A percentile compares a stretch with the other conserved stretches of the same genome.
These are phyloP conservation scores for Penicillium sp. DNA, from an alignment of 2,329 filamentous ascomycete genomes.

Conservation along the genomic window DNA sequence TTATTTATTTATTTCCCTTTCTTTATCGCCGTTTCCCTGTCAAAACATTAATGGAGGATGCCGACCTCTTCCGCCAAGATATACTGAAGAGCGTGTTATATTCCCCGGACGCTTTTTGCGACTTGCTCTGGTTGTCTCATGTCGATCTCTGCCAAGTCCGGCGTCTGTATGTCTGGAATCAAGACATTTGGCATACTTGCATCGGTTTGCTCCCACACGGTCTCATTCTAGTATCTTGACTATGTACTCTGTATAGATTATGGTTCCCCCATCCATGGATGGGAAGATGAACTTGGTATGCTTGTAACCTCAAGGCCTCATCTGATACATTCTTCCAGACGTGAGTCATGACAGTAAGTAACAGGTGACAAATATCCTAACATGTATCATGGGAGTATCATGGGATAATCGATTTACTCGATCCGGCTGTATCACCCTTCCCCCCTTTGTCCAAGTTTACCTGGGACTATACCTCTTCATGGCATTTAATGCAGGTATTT, in stretches of 20 bases:
- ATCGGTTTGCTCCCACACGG: slow-evolving; percentile 13
- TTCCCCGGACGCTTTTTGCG: slow-evolving; percentile 17
- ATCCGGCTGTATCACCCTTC: slow-evolving; percentile 31
- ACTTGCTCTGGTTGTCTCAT: slow-evolving; percentile 1
- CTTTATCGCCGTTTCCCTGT: background rate
- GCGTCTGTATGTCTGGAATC: background rate
- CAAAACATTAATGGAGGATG: background rate
- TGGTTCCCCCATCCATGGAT: slow-evolving; percentile 7
- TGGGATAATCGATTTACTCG: slow-evolving; percentile 17
- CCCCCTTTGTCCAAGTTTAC: slow-evolving; percentile 22
- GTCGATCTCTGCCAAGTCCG: slow-evolving; percentile 22
- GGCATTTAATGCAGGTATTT: background rate
- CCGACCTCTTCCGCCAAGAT: slow-evolving; percentile 1
- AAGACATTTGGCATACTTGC: slow-evolving; percentile 15
- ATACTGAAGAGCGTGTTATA: slow-evolving; percentile 4
- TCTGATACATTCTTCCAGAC: slow-evolving; percentile 28
- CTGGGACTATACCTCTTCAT: background rate
- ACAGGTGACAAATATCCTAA: slow-evolving; percentile 26
- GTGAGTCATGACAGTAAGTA: slow-evolving; percentile 24
- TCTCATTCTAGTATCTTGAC: slow-evolving; percentile 22
- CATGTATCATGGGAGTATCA: slow-evolving; percentile 27
- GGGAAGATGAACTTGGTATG: slow-evolving; percentile 11
- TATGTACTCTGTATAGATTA: slow-evolving; percentile 13
- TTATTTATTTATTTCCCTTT: background rate
- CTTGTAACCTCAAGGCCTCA: slow-evolving; percentile 24